Base-by-base conservation (phyloP, 768 basidiomycete species). In the Mycena sanguinolenta region DNA sequence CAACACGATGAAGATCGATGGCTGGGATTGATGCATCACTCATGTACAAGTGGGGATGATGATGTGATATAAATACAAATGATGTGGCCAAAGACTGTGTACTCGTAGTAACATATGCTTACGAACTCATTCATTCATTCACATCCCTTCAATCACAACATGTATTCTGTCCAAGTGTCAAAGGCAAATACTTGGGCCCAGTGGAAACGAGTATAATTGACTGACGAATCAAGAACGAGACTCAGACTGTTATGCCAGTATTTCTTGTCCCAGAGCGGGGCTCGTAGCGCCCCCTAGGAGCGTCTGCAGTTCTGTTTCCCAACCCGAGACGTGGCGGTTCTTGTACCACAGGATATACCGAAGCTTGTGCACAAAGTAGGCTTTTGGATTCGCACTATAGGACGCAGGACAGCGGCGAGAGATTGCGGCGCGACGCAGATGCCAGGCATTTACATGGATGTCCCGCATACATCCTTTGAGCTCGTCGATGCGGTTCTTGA, bases 1-100 rank as follows among this genome's bases (percentile, higher is more conserved):
- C 65, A 82, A 80, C 2, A 80, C 79, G 54, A 84, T 84, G 83
- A 84, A 84, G 76, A 72, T 84, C 50, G 73, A 79, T 52, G 78
- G 77, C 46, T 84, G 83, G 83, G 82, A 83, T 75, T 82, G 74
- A 73, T 39, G 2, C n/a, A 57, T 58, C 23, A 25, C n/a, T 21
- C 21, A 19, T 28, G 46, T 49, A 19, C 21, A 52, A 52, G 42
- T n/a, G 38, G 42, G 16, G 34, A 23, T 55, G 13, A 27, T 25
- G 42, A 25, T 23, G 39, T 10, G 19, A 39, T 50, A 64, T 53
- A 62, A 65, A 62, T 66, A 60, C 50, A 65, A 55, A 32, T 61
- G 63, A 49, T 38, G 36, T 67, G 49, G 66, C 58, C 36, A 67
- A 14, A 53, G 27, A 19, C 28, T 19, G 21, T 32, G 12, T 28